Percentiles rank a stretch among this genome's conserved stretches.
These are phyloP conservation scores for Gossypium herbaceum DNA, from an alignment of 345 rosid species.

Conservation along the genomic window DNA sequence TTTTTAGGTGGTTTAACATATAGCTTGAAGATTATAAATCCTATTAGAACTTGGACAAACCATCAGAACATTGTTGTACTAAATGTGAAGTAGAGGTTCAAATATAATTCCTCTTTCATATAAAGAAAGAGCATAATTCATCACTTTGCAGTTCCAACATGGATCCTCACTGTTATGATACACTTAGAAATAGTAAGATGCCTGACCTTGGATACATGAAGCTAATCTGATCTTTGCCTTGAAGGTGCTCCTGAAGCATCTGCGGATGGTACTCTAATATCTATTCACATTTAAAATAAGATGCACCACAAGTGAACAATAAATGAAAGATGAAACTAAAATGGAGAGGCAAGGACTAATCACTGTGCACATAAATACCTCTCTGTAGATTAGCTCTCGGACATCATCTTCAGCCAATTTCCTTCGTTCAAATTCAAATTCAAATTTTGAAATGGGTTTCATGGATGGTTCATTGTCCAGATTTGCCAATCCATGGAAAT, in stretches of 20 bases:
- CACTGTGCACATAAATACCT: constrained; percentile 41
- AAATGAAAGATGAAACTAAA: neutral
- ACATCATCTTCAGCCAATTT: constrained; percentile 79
- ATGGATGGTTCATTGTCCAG: constrained; percentile 66
- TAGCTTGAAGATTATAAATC: neutral
- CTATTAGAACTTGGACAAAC: neutral
- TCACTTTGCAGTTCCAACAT: neutral
- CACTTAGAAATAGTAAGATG: neutral
- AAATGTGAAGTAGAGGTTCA: too few relatives aligned
- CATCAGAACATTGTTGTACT: too few relatives aligned
- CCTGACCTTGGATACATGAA: constrained; percentile 90
- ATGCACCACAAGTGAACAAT: constrained; percentile 14
- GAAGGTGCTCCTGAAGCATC: constrained; percentile 64
- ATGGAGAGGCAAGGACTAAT: constrained; percentile 8
- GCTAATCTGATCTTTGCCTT: constrained; percentile 66
- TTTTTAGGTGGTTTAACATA: neutral
- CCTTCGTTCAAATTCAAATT: constrained; percentile 82
- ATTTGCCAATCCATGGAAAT: constrained; percentile 77
- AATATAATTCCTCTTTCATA: too few relatives aligned
- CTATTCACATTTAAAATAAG: constrained; percentile 35
- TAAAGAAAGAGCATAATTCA: too few relatives aligned
- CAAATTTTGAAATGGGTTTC: constrained; percentile 76
- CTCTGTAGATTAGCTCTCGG: constrained; percentile 87
- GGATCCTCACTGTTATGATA: neutral
- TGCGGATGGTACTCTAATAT: constrained; percentile 88